phyloP scores from a whole-genome alignment of 805 yeast genomes.

The Cephaloascus fragrans region DNA sequence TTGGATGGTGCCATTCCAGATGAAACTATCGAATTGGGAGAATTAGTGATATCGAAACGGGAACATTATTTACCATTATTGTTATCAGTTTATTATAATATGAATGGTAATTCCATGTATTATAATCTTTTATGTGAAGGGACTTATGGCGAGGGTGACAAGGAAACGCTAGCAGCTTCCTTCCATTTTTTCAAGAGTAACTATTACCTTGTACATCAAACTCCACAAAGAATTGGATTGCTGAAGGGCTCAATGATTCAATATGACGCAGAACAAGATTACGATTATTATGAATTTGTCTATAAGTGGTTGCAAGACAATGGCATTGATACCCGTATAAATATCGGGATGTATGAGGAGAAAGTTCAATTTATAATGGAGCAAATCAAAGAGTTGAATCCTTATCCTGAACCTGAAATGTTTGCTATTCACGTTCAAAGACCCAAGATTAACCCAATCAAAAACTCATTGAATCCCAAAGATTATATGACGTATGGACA shows the following conservation, averaged over 20 bases:
- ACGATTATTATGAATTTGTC: slow-evolving; percentile 15
- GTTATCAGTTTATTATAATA: slow-evolving; percentile 23
- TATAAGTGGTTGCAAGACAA: slow-evolving; percentile 13
- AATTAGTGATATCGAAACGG: slow-evolving; percentile 22
- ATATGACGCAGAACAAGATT: slow-evolving; percentile 15
- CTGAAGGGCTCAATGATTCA: slow-evolving; percentile 19
- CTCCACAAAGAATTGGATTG: slow-evolving; percentile 5
- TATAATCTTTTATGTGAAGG: slow-evolving; percentile 24
- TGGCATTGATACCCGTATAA: slow-evolving; percentile 16
- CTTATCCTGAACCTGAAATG: slow-evolving; percentile 6
- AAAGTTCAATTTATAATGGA: slow-evolving; percentile 9
- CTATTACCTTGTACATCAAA: slow-evolving; percentile 14
- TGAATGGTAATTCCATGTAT: slow-evolving; percentile 17
- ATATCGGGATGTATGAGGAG: slow-evolving; percentile 1
- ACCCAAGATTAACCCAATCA: slow-evolving; percentile 11
- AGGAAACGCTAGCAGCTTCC: slow-evolving; percentile 27
- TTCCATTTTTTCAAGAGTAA: slow-evolving; percentile 23
- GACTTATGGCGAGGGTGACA: slow-evolving; percentile 21
- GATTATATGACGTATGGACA: background rate
- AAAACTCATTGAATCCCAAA: slow-evolving; percentile 4
- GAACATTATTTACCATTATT: slow-evolving; percentile 20
- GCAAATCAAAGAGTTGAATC: slow-evolving; percentile 9
- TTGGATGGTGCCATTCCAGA: slow-evolving; percentile 18
- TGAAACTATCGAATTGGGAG: slow-evolving; percentile 23
- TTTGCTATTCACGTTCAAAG: slow-evolving; percentile 13